Evolutionary conservation across 768 basidiomycete species (phyloP), one percentile per base, ranked within the genome.

Genomic region (Boletus speciosus): DNA sequence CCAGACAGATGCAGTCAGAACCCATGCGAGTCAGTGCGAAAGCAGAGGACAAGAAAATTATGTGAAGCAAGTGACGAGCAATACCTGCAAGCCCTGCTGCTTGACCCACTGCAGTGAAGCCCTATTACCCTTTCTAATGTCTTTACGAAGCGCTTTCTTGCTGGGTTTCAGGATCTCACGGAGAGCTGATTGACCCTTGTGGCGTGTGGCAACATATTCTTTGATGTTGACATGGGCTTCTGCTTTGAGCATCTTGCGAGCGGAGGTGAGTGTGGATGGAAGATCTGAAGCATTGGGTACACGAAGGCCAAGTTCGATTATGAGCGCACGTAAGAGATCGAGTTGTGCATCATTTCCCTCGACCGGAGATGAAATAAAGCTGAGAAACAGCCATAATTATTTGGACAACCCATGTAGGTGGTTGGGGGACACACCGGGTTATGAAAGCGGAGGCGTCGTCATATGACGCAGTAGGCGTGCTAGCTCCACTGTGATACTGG

Each of bases 301-400:
- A 62, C 57, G 68, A 49, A 80, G 72, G n/a, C 88, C 88, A n/a
- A 91, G 76, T 70, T 91, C 90, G 56, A 90, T 75, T 59, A 89
- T 83, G 54, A 91, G 78, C 0, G 87, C 83, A 53, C 90, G 89
- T 6, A 90, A 74, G 37, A 91, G 73, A 6, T 78, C 75, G 35
- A 91, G 79, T 37, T 81, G 75, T 25, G 52, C 19, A 19, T 44
- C 55, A 0, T 49, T 51, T 27, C 54, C 56, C 32, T 55, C 51
- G 23, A 47, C 45, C 19, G 66, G 65, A 25, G 51, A 49, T n/a
- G 61, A 58, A 43, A 72, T 55, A 37, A 62, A 60, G 37, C 69
- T 69, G 32, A 49, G 42, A 47, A 47, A 37, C n/a, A 27, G 12
- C 3, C 14, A 40, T 25, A 47, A 47, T 51, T 25, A 41, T 9